Evolutionary conservation across 1,284 basidiomycete species (phyloP).

Genomic region (Apiotrichum veenhuisii): DNA sequence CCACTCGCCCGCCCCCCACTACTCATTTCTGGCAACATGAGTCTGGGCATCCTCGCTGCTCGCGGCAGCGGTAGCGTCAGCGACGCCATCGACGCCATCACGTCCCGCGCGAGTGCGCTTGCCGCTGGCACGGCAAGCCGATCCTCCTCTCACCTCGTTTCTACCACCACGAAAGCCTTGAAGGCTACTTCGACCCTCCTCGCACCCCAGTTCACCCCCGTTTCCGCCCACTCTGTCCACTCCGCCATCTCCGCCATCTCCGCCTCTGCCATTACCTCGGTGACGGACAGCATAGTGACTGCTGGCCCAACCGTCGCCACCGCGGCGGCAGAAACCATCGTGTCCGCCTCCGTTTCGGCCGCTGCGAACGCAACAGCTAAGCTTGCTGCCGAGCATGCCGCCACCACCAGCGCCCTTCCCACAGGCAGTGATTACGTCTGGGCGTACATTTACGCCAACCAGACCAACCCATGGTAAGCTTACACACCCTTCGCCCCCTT

Average conservation of each 20-base stretch:
- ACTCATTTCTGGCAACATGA: background rate
- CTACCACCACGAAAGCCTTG: background rate
- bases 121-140: background rate
- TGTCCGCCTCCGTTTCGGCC: background rate
- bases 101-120: background rate
- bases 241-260: background rate
- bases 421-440: background rate
- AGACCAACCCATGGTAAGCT: background rate
- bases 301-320: too few relatives aligned
- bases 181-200: background rate
- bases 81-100: constrained; percentile 1
- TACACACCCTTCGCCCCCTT: too few relatives aligned
- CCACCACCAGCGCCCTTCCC: background rate
- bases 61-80: background rate
- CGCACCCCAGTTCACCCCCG: background rate
- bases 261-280: background rate
- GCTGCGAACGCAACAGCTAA: too few relatives aligned
- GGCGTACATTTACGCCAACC: constrained; percentile 1
- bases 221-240: too few relatives aligned
- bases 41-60: too few relatives aligned
- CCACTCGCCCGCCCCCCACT: background rate
- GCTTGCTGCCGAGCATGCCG: background rate
- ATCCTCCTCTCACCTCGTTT: background rate
- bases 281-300: too few relatives aligned
- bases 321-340: background rate